A percentile compares a stretch with the other conserved stretches of the same genome.
These are phyloP conservation scores for Penicillium cinerascens DNA, from an alignment of 495 filamentous ascomycete genomes.

Conservation along the genomic window DNA sequence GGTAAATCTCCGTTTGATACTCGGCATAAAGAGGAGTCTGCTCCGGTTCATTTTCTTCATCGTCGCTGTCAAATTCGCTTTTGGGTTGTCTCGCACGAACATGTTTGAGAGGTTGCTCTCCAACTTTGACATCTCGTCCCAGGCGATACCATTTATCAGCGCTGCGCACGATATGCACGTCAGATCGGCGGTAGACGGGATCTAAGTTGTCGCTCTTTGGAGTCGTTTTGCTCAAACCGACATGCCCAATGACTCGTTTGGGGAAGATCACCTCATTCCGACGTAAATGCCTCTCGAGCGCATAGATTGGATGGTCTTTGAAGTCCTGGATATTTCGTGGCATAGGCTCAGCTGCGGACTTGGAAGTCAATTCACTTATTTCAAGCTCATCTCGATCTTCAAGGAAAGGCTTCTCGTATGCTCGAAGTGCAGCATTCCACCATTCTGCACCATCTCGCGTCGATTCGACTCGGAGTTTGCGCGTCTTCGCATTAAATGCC, in stretches of 20 bases:
- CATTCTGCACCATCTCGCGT: constrained; percentile 65
- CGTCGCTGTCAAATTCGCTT: constrained; percentile 35
- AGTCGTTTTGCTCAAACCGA: constrained; percentile 64
- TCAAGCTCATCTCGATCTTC: constrained; percentile 79
- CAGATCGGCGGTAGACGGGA: constrained; percentile 70
- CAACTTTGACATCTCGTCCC: constrained; percentile 69
- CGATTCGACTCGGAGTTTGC: constrained; percentile 68
- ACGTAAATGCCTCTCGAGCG: constrained; percentile 82
- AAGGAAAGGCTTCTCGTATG: constrained; percentile 54
- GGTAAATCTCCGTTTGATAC: constrained; percentile 73
- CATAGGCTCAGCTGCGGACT: constrained; percentile 77
- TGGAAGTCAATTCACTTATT: constrained; percentile 65
- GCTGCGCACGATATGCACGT: constrained; percentile 72
- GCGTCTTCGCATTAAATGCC: constrained; percentile 84
- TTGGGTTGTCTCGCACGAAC: constrained; percentile 46
- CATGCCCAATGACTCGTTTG: constrained; percentile 68
- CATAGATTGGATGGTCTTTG: constrained; percentile 88
- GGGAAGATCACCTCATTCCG: constrained; percentile 75
- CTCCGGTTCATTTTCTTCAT: constrained; percentile 36
- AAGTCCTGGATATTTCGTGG: constrained; percentile 87
- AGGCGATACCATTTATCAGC: constrained; percentile 84
- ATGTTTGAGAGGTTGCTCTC: constrained; percentile 75
- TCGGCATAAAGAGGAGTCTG: constrained; percentile 61
- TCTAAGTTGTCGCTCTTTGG: constrained; percentile 53
- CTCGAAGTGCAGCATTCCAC: constrained; percentile 61